Evolutionary conservation across 805 yeast species (phyloP).

Genomic region (Cyberlindnera americana): DNA sequence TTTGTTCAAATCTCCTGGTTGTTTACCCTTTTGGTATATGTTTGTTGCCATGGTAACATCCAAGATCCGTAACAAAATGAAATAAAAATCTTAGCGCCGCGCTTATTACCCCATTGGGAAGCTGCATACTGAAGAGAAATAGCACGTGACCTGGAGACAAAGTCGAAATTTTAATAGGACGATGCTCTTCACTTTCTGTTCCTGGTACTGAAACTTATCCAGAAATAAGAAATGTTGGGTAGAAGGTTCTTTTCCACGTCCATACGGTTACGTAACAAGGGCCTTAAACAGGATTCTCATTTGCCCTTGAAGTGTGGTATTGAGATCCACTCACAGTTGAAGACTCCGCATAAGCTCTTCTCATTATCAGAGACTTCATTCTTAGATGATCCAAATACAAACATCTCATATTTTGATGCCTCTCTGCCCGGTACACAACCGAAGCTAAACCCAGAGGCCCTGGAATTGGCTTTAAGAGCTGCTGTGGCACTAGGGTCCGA

Average conservation of each 20-base stretch:
- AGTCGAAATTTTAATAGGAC: no score
- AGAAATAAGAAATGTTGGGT: no score
- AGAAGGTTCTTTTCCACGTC: slow-evolving; percentile 3
- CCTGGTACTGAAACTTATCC: no score
- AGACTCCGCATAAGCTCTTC: slow-evolving; percentile 72
- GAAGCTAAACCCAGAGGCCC: slow-evolving; percentile 65
- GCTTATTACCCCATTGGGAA: no score
- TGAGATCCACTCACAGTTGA: slow-evolving; percentile 89
- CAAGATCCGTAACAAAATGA: no score
- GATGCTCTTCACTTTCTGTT: no score
- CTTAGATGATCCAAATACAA: slow-evolving; percentile 58
- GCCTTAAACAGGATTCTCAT: slow-evolving; percentile 16
- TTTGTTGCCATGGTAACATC: no score
- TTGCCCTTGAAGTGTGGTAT: slow-evolving; percentile 72
- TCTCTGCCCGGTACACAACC: slow-evolving; percentile 96
- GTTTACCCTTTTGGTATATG: no score
- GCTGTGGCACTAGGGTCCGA: slow-evolving; percentile 65
- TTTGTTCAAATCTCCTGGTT: no score
- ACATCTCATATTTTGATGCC: slow-evolving; percentile 74
- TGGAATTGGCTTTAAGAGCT: slow-evolving; percentile 65
- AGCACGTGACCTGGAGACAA: no score
- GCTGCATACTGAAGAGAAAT: no score
- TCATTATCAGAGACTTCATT: slow-evolving; percentile 53
- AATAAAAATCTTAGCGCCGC: no score
- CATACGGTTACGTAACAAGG: neutral